Base-by-base conservation (phyloP, 129 eudicot species). In the Mikania micrantha region DNA sequence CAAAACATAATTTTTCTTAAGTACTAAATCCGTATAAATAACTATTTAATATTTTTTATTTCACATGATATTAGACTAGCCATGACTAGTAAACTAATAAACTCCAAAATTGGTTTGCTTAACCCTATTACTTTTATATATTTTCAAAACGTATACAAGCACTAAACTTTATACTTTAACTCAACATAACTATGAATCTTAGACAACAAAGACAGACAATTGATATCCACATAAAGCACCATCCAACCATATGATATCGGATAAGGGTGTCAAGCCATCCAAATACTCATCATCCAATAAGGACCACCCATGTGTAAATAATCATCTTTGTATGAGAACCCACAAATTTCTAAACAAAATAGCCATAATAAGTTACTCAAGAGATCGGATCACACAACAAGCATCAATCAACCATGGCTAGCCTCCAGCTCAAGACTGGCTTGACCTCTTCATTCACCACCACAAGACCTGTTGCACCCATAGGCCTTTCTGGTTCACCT, bases 401-500 rank as follows among this genome's bases (percentile, higher is more conserved):
- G 56, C 75, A 28, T 28, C 4, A 4, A 39, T 60, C 91, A 50
- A 67, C 89, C 73, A 92, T 92, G 95, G 87, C 98, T 44, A 92
- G 87, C 89, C 72, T 71, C 67, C 96, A 88, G 74, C 90, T 92
- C 21, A 85, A 88, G 85, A 82, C 84, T 72, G 84, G 78, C 60
- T 82, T 88, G 77, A 80, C 87, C 52, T 76, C 98, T 5, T 76
- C 95, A 52, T 63, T 80, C n/a, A 77, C 72, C 53, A 79, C 81
- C 60, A 69, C 86, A 50, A 67, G 82, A 58, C 83, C 90, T 13
- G 73, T 76, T 34, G 82, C 79, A 80, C 98, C 95, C 27, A 88
- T 74, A 81, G 96, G 96, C 65, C 81, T 92, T 56, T 82, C 95
- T 77, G 95, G 88, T 36, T 73, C 96, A 70, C 91, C 94, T 19